Conservation (phyloP, 176 grass and related monocot genomes). For the Aechmea fasciata region DNA sequence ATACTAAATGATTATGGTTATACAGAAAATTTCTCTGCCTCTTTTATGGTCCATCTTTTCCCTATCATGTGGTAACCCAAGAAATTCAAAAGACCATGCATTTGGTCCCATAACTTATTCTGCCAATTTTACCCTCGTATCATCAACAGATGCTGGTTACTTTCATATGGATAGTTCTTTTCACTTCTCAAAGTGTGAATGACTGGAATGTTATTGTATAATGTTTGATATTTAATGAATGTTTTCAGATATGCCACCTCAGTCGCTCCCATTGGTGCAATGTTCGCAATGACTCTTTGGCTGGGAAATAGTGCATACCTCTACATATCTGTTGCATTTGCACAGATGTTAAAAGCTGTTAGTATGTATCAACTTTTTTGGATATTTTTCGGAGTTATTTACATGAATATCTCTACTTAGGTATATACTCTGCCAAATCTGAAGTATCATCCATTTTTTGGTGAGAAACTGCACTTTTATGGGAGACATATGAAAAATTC, state of each 20-base stretch:
- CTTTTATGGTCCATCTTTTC: not conserved
- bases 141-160: not conserved
- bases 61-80: not conserved
- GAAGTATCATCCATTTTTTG: too few species aligned
- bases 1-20: slow-evolving; percentile 18
- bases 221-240: not conserved
- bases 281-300: slow-evolving; percentile 99
- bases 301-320: slow-evolving; percentile 96
- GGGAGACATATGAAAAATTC: too few species aligned
- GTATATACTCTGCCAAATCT: too few species aligned
- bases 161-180: not conserved
- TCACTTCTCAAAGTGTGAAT: not conserved
- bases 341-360: slow-evolving; percentile 98
- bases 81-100: not conserved
- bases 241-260: slow-evolving; percentile 89
- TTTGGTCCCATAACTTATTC: not conserved
- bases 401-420: too few species aligned
- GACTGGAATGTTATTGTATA: not conserved
- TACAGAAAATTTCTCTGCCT: slow-evolving; percentile 8
- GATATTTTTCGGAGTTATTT: too few species aligned
- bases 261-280: slow-evolving; percentile 92
- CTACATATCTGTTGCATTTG: slow-evolving; percentile 99
- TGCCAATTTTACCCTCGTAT: not conserved
- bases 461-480: too few species aligned
- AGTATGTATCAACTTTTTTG: slow-evolving; percentile 44